Conservation (phyloP, 192 early-diverging fungal genomes). For the Dissophora globulifera region DNA sequence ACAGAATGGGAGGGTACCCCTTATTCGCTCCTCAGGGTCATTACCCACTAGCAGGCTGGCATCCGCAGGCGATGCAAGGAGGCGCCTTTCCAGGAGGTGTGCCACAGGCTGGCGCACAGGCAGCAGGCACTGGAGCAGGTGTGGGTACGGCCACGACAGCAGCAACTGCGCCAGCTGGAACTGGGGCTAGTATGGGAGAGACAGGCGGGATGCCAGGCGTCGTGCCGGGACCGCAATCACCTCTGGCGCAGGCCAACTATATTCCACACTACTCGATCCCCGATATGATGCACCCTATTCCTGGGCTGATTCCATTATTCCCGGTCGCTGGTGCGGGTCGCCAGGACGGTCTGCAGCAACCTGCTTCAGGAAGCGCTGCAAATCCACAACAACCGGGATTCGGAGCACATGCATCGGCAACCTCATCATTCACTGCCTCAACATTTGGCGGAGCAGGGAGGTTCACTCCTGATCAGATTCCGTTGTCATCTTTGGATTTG, state of each 20-base stretch:
- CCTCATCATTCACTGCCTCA: slow-evolving; percentile 5
- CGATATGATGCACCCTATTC: slow-evolving; percentile 42
- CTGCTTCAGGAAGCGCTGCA: not conserved
- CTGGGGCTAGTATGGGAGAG: no score
- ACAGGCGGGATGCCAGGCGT: no score
- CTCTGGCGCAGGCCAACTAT: slow-evolving; percentile 7
- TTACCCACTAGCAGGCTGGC: slow-evolving; percentile 33
- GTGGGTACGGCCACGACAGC: slow-evolving; percentile 6
- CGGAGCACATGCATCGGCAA: not conserved
- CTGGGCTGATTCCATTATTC: slow-evolving; percentile 54
- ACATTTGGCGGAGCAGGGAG: slow-evolving; percentile 11
- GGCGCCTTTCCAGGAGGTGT: slow-evolving; percentile 22
- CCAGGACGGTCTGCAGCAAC: not conserved
- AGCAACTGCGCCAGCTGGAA: slow-evolving; percentile 19
- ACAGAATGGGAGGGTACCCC: slow-evolving; percentile 20
- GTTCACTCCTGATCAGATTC: slow-evolving; percentile 30
- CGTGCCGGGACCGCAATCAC: no score
- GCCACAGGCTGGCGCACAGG: slow-evolving; percentile 14
- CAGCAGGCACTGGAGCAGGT: not conserved
- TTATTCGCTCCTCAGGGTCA: slow-evolving; percentile 40
- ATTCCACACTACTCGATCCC: slow-evolving; percentile 39
- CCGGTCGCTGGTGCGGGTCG: slow-evolving; percentile 27
- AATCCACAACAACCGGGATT: slow-evolving; percentile 7
- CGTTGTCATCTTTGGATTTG: slow-evolving; percentile 51
- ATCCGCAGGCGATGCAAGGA: slow-evolving; percentile 24